Conservation (phyloP, 495 filamentous ascomycete species). For the Hyaloscypha finlandica region DNA sequence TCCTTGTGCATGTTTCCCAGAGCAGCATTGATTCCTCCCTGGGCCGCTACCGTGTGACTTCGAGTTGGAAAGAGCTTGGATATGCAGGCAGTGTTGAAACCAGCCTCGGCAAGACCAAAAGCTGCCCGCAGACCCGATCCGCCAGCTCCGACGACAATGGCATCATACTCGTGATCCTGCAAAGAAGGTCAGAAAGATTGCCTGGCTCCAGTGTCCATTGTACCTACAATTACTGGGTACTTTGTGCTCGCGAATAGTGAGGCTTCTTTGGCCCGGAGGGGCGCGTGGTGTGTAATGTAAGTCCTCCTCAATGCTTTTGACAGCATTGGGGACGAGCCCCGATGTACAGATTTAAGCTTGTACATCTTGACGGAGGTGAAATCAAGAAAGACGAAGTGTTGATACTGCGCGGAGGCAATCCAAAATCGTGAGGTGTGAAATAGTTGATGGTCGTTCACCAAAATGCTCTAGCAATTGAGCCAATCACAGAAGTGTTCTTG, state of each 20-base stretch:
- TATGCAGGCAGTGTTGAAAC: slow-evolving; percentile 98
- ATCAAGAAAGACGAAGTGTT: slow-evolving; percentile 3
- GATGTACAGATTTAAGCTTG: not conserved
- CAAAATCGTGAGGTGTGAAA: not conserved
- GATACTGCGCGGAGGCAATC: not conserved
- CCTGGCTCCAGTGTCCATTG: slow-evolving; percentile 14
- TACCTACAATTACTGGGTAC: slow-evolving; percentile 88
- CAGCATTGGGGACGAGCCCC: not conserved
- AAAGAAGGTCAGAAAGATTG: slow-evolving; percentile 14
- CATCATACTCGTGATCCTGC: slow-evolving; percentile 80
- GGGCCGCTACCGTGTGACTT: slow-evolving; percentile 93
- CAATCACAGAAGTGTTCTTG: not conserved
- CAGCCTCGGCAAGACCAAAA: slow-evolving; percentile 94
- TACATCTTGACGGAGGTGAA: not conserved
- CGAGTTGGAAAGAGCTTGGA: slow-evolving; percentile 97
- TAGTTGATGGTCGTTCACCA: not conserved
- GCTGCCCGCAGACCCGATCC: slow-evolving; percentile 93
- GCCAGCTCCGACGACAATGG: slow-evolving; percentile 92
- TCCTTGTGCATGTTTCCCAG: slow-evolving; percentile 88
- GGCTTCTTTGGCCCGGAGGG: slow-evolving; percentile 89
- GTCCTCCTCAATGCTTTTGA: slow-evolving; percentile 44
- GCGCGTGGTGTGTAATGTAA: slow-evolving; percentile 50
- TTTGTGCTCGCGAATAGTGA: slow-evolving; percentile 78
- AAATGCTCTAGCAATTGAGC: slow-evolving; percentile 6
- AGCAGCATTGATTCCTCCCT: slow-evolving; percentile 94